Conservation (phyloP, 805 yeast species). For the Candida nitratophila region DNA sequence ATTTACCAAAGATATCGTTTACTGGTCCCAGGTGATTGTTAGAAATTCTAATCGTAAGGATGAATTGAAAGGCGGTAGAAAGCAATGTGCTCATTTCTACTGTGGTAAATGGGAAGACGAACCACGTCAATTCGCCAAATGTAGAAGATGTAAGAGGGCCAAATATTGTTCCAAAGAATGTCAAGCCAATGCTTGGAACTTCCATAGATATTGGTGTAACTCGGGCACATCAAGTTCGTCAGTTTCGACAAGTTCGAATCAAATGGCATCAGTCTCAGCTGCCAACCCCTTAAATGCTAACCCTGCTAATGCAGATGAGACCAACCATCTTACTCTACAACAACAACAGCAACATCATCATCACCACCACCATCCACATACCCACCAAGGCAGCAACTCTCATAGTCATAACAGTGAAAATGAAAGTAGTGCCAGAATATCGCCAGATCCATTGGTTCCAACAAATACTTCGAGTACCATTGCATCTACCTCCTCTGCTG, state of each 20-base stretch:
- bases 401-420: not conserved
- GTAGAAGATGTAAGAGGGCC: slow-evolving; percentile 89
- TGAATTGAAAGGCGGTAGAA: slow-evolving; percentile 77
- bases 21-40: slow-evolving; percentile 98
- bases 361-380: slow-evolving; percentile 4
- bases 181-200: slow-evolving; percentile 86
- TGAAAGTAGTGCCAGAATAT: not conserved
- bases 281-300: not conserved
- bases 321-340: not conserved
- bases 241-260: slow-evolving; percentile 1
- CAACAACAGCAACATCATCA: not conserved
- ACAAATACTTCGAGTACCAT: not conserved
- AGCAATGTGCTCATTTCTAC: slow-evolving; percentile 90
- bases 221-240: slow-evolving; percentile 7
- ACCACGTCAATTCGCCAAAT: slow-evolving; percentile 91
- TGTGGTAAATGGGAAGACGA: slow-evolving; percentile 93
- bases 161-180: slow-evolving; percentile 92
- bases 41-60: slow-evolving; percentile 91
- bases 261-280: not conserved
- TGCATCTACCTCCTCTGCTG: not conserved
- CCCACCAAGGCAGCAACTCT: not conserved
- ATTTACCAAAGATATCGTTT: slow-evolving; percentile 73
- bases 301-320: not conserved
- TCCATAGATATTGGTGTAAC: slow-evolving; percentile 92
- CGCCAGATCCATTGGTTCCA: not conserved